Base-by-base conservation (phyloP, 2,329 filamentous ascomycete species). In the Apiospora phragmitis region DNA sequence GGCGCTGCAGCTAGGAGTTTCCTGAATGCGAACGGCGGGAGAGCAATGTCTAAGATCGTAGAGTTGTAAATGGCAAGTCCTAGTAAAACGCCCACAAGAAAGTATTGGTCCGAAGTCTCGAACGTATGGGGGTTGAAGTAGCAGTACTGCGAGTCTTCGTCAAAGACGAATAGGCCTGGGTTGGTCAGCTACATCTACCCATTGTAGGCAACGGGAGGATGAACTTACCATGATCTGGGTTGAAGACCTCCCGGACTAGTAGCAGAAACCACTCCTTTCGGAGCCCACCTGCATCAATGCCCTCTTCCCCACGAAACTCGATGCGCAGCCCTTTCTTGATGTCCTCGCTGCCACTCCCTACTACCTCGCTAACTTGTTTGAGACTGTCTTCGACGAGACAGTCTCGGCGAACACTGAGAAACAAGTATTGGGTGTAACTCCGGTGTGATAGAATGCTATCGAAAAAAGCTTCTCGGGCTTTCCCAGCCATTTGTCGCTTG, bases 251-350 rank as follows among this genome's bases (percentile, higher is more conserved):
- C 75, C 94, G 88, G 67, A 96, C 91, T 29, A 98, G 87, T 71
- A 97, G 87, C 68, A 97, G 83, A 78, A 98, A 98, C 95, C 95
- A 98, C 82, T 98, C 95, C 80, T 98, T 98, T 70, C 94, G 90
- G 70, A 97, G 85, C 0, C 95, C 95, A 47, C 95, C 95, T 5
- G 93, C 94, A 82, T 98, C 95, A 68, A 97, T 91, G 5, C 95
- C 95, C 81, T 98, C 95, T 81, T 98, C 95, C 42, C 94, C 94
- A 42, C 88, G 86, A 75, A 98, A 98, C 71, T 93, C 91, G 71
- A 98, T 96, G 24, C 92, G 90, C 38, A 98, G 83, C 0, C 92
- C 93, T 80, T 97, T 98, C 80, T 97, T 97, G 79, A 97, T 91
- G 73, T 97, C 94, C 76, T 95, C 93, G 69, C 91, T 89, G 16